A percentile compares a stretch with the other conserved stretches of the same genome.
Conservation (phyloP, 2,329 filamentous ascomycete genomes). For the Colletotrichum cuscutae region DNA sequence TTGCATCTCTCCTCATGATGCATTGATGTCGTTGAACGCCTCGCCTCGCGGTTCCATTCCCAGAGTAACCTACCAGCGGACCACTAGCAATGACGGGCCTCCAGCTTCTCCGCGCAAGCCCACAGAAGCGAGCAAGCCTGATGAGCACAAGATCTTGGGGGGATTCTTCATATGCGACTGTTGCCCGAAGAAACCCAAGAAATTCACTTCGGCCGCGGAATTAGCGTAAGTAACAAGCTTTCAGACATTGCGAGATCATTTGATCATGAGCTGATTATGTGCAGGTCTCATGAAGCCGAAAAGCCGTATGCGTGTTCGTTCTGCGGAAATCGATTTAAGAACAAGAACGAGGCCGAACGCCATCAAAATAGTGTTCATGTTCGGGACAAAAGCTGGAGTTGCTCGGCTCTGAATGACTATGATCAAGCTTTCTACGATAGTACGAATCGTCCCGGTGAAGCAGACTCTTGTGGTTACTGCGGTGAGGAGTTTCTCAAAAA, state of each 20-base stretch:
- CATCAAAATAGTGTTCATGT: conserved; percentile 96
- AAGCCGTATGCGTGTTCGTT: conserved; percentile 96
- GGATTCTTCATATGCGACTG: conserved; percentile 82
- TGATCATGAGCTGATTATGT: conserved; percentile 36
- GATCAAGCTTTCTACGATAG: conserved; percentile 92
- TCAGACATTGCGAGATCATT: neutral
- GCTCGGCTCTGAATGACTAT: conserved; percentile 82
- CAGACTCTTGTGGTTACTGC: conserved; percentile 93
- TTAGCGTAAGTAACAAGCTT: conserved; percentile 72
- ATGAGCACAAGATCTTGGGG: conserved; percentile 60
- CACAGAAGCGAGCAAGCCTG: conserved; percentile 60
- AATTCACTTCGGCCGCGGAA: conserved; percentile 87
- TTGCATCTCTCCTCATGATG: conserved; percentile 60
- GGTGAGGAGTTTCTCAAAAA: conserved; percentile 83
- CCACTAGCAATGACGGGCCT: conserved; percentile 51
- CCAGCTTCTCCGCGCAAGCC: conserved; percentile 62
- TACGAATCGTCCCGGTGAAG: conserved; percentile 70
- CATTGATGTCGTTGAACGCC: conserved; percentile 59
- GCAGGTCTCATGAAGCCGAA: conserved; percentile 89
- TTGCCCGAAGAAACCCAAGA: conserved; percentile 96
- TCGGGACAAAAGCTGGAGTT: conserved; percentile 95
- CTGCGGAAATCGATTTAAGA: conserved; percentile 96
- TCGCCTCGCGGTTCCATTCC: conserved; percentile 60
- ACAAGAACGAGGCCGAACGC: conserved; percentile 97
- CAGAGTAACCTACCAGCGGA: conserved; percentile 57